A percentile compares a stretch with the other conserved stretches of the same genome.
Conservation (phyloP, 176 grass and related monocot species). For the Puya raimondii region DNA sequence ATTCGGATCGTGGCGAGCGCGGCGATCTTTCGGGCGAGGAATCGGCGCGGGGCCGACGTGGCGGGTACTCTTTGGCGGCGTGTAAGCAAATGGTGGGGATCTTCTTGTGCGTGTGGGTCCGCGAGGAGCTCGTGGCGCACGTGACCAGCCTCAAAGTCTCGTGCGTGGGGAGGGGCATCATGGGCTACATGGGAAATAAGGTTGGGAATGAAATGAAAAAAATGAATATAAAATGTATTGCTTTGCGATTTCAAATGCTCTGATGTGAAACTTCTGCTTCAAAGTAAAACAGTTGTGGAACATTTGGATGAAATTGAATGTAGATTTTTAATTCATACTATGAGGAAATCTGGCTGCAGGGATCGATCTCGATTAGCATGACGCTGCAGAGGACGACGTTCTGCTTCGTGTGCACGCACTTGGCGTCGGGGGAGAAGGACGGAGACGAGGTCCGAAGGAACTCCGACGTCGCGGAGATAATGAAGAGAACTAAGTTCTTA, state of each 20-base stretch:
- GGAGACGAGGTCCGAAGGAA: constrained; percentile 78
- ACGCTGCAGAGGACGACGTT: constrained; percentile 40
- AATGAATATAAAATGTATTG: too few relatives aligned
- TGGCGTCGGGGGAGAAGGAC: constrained; percentile 85
- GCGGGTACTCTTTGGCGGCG: constrained; percentile 31
- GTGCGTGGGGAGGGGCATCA: constrained; percentile 61
- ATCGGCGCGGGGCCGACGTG: background rate
- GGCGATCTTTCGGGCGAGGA: constrained; percentile 20
- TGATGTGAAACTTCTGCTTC: background rate
- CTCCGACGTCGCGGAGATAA: constrained; percentile 62
- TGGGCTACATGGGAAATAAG: constrained; percentile 99
- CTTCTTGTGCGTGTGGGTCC: constrained; percentile 84
- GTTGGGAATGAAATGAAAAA: constrained; percentile 17
- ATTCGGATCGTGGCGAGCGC: background rate
- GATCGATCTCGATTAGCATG: constrained; percentile 86
- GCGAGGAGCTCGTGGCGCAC: constrained; percentile 28
- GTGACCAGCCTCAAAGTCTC: constrained; percentile 48
- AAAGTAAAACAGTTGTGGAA: background rate
- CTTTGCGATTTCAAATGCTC: too few relatives aligned
- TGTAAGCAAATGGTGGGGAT: constrained; percentile 95
- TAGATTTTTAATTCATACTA: too few relatives aligned
- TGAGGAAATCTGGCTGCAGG: constrained; percentile 12
- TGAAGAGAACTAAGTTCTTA: constrained; percentile 58
- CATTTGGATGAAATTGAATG: too few relatives aligned
- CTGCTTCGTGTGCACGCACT: constrained; percentile 90